Evolutionary conservation across 1,139 yeast genomes (phyloP).

Genomic region (Pichia sp.): DNA sequence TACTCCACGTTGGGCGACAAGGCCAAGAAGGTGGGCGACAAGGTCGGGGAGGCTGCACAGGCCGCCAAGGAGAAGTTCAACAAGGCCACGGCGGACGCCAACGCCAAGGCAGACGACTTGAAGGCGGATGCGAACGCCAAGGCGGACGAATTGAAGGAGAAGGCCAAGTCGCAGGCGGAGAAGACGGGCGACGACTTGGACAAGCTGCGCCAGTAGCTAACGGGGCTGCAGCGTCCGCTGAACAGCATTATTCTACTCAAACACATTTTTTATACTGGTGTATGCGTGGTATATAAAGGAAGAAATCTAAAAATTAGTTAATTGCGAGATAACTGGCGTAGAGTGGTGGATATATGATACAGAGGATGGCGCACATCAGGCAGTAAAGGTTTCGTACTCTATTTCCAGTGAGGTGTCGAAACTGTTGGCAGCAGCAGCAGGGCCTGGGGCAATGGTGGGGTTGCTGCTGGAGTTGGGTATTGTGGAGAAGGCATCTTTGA

Average conservation of each 20-base stretch:
- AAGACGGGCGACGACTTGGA: background rate
- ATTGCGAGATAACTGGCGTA: background rate
- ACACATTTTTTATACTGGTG: background rate
- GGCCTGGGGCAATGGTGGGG: background rate
- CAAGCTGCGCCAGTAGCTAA: background rate
- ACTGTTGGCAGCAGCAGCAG: background rate
- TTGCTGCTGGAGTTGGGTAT: background rate
- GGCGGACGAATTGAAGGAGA: constrained; percentile 9
- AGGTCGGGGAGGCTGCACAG: constrained; percentile 10
- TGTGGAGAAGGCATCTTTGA: constrained; percentile 7
- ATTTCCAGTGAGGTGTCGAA: constrained; percentile 4
- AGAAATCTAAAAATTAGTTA: background rate
- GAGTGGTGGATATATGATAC: background rate
- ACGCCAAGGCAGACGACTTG: constrained; percentile 2
- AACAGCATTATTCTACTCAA: background rate
- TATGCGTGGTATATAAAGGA: background rate
- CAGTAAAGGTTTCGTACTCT: constrained; percentile 14
- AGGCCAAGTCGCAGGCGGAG: constrained; percentile 3
- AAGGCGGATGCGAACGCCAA: constrained; percentile 8
- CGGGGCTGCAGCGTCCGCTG: too few relatives aligned
- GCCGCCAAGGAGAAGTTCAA: constrained; percentile 17
- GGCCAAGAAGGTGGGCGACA: constrained; percentile 13
- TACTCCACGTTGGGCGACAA: constrained; percentile 13
- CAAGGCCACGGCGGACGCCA: constrained; percentile 7
- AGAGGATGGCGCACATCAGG: background rate